Evolutionary conservation across 164 flowering plant genomes (phyloP).

Genomic region (Umbilicus rupestris): DNA sequence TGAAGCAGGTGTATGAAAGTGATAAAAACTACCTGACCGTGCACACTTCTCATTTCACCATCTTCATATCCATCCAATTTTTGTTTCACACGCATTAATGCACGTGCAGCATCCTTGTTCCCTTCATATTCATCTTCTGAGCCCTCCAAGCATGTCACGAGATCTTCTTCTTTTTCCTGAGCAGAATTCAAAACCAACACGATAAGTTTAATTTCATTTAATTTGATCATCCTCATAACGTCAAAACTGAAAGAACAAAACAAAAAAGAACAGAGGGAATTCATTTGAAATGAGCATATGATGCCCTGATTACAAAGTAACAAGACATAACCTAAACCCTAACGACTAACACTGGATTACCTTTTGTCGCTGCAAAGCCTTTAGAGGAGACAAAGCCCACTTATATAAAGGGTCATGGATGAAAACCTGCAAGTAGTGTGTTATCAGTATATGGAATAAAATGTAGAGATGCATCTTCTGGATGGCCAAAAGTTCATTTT

Average conservation of each 20-base stretch:
- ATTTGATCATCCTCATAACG: neutral
- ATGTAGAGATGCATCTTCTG: constrained; percentile 5
- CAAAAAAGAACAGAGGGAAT: neutral
- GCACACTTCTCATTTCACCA: constrained; percentile 92
- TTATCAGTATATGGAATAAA: constrained; percentile 4
- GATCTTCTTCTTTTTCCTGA: constrained; percentile 73
- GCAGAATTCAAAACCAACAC: neutral
- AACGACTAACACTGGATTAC: constrained; percentile 22
- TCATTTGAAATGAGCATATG: neutral
- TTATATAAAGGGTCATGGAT: constrained; percentile 97
- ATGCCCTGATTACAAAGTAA: neutral
- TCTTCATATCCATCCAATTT: constrained; percentile 97
- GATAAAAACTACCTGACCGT: constrained; percentile 73
- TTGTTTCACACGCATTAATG: constrained; percentile 91
- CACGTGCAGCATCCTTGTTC: constrained; percentile 96
- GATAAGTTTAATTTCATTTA: neutral
- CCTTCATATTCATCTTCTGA: constrained; percentile 76
- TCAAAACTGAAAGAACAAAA: neutral
- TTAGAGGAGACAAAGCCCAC: constrained; percentile 96
- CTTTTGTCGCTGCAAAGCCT: constrained; percentile 97
- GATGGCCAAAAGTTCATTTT: constrained; percentile 1
- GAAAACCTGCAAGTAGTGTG: constrained; percentile 58
- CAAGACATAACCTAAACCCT: neutral
- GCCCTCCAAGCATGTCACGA: constrained; percentile 56
- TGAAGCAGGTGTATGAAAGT: neutral